Evolutionary conservation across 2,329 filamentous ascomycete species (phyloP).

Genomic region (Gremmenia infestans): DNA sequence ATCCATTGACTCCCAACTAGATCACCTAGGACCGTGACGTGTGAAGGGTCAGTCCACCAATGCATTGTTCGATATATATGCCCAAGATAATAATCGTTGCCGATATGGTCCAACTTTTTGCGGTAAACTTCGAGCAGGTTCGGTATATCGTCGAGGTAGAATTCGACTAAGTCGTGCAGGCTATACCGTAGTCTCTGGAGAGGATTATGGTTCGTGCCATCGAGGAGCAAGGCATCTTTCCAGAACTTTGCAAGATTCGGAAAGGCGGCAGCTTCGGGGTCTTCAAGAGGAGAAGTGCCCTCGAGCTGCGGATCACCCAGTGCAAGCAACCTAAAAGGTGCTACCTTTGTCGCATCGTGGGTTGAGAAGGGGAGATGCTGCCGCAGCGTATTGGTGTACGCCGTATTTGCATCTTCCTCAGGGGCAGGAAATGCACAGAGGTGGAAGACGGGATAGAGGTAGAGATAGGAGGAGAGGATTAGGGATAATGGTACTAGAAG

Average conservation of each 20-base stretch:
- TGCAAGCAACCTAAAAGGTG: slow-evolving; percentile 81
- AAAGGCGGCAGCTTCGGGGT: slow-evolving; percentile 46
- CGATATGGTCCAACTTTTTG: slow-evolving; percentile 82
- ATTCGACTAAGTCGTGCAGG: slow-evolving; percentile 55
- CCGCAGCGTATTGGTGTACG: slow-evolving; percentile 26
- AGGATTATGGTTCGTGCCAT: slow-evolving; percentile 42
- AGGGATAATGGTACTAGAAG: slow-evolving; percentile 61
- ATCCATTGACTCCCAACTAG: slow-evolving; percentile 96
- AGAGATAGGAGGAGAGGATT: slow-evolving; percentile 70
- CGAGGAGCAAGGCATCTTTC: slow-evolving; percentile 19
- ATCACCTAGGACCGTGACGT: slow-evolving; percentile 85
- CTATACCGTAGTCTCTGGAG: slow-evolving; percentile 48
- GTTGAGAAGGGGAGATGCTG: slow-evolving; percentile 21
- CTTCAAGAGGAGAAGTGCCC: slow-evolving; percentile 78
- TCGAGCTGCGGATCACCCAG: slow-evolving; percentile 92
- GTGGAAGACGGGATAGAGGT: slow-evolving; percentile 78
- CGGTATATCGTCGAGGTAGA: slow-evolving; percentile 64
- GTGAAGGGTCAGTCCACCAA: slow-evolving; percentile 83
- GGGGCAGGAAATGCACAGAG: slow-evolving; percentile 70
- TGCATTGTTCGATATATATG: slow-evolving; percentile 82
- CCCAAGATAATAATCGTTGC: slow-evolving; percentile 91
- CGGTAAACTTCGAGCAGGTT: slow-evolving; percentile 60
- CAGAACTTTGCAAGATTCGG: slow-evolving; percentile 44
- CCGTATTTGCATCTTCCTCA: slow-evolving; percentile 18
- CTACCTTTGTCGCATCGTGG: slow-evolving; percentile 34